Evolutionary conservation across 1,284 basidiomycete species (phyloP), one percentile per base, ranked within the genome.

Genomic region (Irpex lacteus): DNA sequence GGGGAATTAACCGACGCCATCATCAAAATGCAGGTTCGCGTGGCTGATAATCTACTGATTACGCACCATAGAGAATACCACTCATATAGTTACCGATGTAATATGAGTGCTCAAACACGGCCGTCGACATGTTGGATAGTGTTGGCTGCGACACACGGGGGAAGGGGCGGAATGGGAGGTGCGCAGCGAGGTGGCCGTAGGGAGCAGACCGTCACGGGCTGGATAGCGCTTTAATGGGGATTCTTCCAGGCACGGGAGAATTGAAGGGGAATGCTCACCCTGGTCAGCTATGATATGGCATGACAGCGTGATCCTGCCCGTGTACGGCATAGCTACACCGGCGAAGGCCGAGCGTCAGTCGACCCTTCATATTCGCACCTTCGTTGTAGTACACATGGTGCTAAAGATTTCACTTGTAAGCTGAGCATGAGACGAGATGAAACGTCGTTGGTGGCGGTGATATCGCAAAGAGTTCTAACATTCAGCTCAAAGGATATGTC

Each of bases 41-140:
- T n/a, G 5, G 8, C 13, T 18, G 50, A 52, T 8, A 19, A 15
- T 47, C 18, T 9, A 7, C n/a, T 5, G 36, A 26, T 7, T 3
- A 52, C 69, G 40, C 60, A 72, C 72, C 71, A 55, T 73, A 73
- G 6, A 73, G 40, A 5, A 73, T 72, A 21, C 66, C 66, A 52
- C 66, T 68, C 54, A 71, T 64, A 60, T 68, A 67, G 62, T 65
- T 70, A 9, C 71, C 72, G 59, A 72, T 62, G 61, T 73, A 73
- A 55, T 66, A 70, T 9, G 68, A 66, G 59, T 73, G 65, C 62
- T 71, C 67, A 61, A 71, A 70, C 52, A 71, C 44, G 60, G 55
- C 54, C 8, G 62, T 64, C 8, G 65, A 63, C 65, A 66, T 66
- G 55, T 34, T 52, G 61, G 49, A 50, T 57, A 53, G 44, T 34